A percentile compares a stretch with the other conserved stretches of the same genome.
These are phyloP conservation scores for Aegilops speltoides DNA, from an alignment of 176 grass and related monocot species.

Conservation along the genomic window DNA sequence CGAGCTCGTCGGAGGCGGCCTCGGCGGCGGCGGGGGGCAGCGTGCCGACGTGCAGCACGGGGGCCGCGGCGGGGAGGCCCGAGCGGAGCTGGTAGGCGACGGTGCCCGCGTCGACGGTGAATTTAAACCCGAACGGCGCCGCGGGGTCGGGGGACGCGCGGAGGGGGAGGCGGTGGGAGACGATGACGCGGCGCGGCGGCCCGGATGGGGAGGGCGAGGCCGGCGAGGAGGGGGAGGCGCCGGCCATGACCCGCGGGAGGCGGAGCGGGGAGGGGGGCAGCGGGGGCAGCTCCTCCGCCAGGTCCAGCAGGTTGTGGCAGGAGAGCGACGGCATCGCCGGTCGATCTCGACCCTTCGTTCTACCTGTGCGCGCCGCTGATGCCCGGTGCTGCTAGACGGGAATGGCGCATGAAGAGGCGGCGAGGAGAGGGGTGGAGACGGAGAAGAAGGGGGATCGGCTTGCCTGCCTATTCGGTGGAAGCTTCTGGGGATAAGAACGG, in stretches of 20 bases:
- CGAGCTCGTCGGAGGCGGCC: slow-evolving; percentile 53
- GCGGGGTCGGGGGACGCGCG: slow-evolving; percentile 34
- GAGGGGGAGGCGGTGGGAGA: slow-evolving; percentile 81
- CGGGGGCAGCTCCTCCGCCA: slow-evolving; percentile 47
- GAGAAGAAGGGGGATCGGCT: not conserved
- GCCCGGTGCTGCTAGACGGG: not conserved
- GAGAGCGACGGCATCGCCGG: slow-evolving; percentile 72
- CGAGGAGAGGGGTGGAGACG: not conserved
- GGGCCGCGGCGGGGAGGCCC: slow-evolving; percentile 44
- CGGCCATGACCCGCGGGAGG: slow-evolving; percentile 72
- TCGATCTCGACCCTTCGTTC: too few relatives aligned
- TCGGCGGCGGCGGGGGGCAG: slow-evolving; percentile 44
- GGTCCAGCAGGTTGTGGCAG: slow-evolving; percentile 78
- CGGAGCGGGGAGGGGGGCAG: slow-evolving; percentile 52
- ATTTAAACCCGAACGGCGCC: slow-evolving; percentile 47
- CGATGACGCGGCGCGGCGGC: slow-evolving; percentile 57
- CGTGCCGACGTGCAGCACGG: slow-evolving; percentile 69
- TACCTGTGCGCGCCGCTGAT: slow-evolving; percentile 32
- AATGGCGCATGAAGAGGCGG: slow-evolving; percentile 34
- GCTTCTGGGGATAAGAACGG: slow-evolving; percentile 49
- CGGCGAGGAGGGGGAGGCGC: slow-evolving; percentile 24
- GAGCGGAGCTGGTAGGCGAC: slow-evolving; percentile 76
- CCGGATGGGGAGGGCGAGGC: not conserved
- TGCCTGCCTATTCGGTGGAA: not conserved
- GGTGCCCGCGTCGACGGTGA: slow-evolving; percentile 51